phyloP scores from a whole-genome alignment of 345 rosid species.

The Eucalyptus polybractea region DNA sequence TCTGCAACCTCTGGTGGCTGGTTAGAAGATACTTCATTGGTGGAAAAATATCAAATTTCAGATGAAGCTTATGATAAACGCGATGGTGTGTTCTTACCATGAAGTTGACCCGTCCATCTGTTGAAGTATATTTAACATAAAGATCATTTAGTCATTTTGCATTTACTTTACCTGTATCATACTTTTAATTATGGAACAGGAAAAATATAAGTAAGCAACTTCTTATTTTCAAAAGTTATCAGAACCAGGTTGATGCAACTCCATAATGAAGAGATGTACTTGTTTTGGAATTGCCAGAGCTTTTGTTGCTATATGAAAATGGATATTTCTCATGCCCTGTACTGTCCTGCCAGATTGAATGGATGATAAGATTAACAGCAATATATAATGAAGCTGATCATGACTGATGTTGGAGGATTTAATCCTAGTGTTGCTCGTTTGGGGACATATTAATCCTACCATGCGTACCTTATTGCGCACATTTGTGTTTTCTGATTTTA shows the following conservation, averaged over 20 bases:
- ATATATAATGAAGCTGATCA: neutral
- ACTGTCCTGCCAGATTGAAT: neutral
- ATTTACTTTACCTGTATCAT: neutral
- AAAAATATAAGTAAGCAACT: neutral
- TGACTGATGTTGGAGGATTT: neutral
- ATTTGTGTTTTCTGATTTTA: neutral
- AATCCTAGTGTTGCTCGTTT: neutral
- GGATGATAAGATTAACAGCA: neutral
- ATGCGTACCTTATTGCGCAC: neutral
- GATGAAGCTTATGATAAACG: conserved; percentile 77
- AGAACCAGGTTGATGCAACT: neutral
- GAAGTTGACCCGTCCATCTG: neutral
- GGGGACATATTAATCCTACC: neutral
- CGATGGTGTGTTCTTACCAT: conserved; percentile 23
- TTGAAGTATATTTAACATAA: neutral
- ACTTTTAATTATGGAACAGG: neutral
- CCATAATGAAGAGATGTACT: neutral
- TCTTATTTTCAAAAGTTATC: neutral
- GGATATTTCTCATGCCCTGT: neutral
- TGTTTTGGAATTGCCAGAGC: neutral
- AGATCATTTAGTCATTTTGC: neutral
- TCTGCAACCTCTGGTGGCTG: conserved; percentile 87
- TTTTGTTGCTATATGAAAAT: neutral
- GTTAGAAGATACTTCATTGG: conserved; percentile 85
- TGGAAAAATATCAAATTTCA: conserved; percentile 74